Evolutionary conservation across 2,329 filamentous ascomycete genomes (phyloP).

Genomic region (Nothomitra cinnamomea): DNA sequence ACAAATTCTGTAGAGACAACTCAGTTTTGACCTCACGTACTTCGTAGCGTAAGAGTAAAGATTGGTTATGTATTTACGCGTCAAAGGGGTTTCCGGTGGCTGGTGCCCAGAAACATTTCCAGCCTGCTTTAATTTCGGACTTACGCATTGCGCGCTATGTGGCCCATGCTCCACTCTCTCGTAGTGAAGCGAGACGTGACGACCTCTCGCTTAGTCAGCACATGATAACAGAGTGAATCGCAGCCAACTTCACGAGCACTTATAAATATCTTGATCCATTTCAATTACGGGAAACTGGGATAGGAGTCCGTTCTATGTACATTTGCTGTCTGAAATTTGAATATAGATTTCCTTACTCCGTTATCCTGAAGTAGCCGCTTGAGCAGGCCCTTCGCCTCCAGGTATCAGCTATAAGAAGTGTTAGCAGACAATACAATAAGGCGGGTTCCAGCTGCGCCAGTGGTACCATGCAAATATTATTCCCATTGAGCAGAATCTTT

Average conservation of each 20-base stretch:
- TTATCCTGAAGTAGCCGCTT: neutral
- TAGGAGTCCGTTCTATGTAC: neutral
- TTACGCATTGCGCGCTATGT: neutral
- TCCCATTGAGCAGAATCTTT: constrained; percentile 92
- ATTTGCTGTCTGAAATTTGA: too few species aligned
- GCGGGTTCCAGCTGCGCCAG: constrained; percentile 12
- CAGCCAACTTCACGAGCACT: too few species aligned
- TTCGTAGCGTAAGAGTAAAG: too few species aligned
- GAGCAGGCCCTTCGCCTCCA: constrained; percentile 52
- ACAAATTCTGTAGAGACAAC: too few species aligned
- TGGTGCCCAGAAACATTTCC: too few species aligned
- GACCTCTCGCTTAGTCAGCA: too few species aligned
- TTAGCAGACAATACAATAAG: constrained; percentile 8
- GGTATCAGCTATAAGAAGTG: constrained; percentile 45
- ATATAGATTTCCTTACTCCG: neutral
- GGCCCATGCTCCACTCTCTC: neutral
- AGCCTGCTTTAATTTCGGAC: neutral
- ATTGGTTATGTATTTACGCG: neutral
- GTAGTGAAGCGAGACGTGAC: neutral
- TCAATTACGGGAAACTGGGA: too few species aligned
- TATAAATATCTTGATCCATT: too few species aligned
- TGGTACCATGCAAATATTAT: constrained; percentile 96
- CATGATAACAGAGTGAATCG: too few species aligned
- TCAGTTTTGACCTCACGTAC: too few species aligned
- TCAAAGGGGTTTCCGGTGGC: too few species aligned